Evolutionary conservation across 2,329 filamentous ascomycete genomes (phyloP).

Genomic region (Sporothrix pseudoabietina): DNA sequence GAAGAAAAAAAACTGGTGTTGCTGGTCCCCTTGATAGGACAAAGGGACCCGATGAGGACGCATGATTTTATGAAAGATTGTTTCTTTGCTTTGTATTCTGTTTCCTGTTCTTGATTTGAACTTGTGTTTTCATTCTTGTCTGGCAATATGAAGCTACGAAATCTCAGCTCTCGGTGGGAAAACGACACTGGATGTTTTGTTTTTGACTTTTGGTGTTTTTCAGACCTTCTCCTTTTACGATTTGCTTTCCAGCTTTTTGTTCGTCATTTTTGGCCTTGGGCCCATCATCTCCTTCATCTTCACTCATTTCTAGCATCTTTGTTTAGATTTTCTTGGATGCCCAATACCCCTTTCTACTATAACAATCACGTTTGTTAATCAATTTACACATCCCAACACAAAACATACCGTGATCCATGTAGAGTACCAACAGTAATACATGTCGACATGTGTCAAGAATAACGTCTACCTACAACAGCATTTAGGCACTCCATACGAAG

Average conservation of each 20-base stretch:
- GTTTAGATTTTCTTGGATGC: slow-evolving; percentile 14
- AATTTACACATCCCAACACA: not conserved
- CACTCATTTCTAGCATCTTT: slow-evolving; percentile 17
- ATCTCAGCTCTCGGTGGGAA: slow-evolving; percentile 29
- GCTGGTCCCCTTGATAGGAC: not conserved
- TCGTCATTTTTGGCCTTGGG: not conserved
- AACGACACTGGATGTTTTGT: not conserved
- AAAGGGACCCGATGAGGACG: not conserved
- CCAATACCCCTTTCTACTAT: slow-evolving; percentile 27
- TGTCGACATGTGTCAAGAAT: not conserved
- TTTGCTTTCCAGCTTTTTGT: not conserved
- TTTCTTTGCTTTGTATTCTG: not conserved
- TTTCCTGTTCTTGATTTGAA: not conserved
- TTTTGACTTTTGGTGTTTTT: not conserved
- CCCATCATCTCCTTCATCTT: not conserved
- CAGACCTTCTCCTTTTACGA: not conserved
- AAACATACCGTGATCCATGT: not conserved
- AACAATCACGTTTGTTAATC: not conserved
- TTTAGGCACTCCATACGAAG: not conserved
- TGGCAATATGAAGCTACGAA: slow-evolving; percentile 28
- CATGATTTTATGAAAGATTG: slow-evolving; percentile 3
- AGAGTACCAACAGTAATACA: not conserved
- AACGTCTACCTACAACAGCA: not conserved
- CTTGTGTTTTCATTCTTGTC: not conserved
- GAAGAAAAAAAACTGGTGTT: not conserved